These are phyloP conservation scores for Wickerhamomyces bovis DNA, from an alignment of 805 yeast species.

Conservation along the genomic window DNA sequence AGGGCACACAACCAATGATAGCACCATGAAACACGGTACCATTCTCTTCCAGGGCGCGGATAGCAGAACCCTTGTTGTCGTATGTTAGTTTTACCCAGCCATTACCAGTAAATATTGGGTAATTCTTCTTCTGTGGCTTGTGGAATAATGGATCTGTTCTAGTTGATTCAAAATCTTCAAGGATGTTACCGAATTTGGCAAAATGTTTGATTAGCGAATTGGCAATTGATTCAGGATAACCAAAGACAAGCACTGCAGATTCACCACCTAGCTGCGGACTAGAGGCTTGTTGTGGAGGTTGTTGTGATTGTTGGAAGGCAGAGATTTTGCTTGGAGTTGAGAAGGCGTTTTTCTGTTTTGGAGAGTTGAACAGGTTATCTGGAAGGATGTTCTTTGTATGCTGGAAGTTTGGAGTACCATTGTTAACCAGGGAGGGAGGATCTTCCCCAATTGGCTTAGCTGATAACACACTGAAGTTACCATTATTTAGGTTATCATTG, in stretches of 20 bases:
- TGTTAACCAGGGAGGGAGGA: background rate
- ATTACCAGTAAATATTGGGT: conserved; percentile 77
- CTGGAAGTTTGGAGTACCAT: conserved; percentile 1
- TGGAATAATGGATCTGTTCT: conserved; percentile 23
- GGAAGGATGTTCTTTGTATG: conserved; percentile 7
- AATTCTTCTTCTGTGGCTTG: conserved; percentile 24
- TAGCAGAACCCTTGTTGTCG: conserved; percentile 66
- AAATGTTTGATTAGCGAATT: conserved; percentile 65
- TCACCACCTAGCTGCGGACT: conserved; percentile 26
- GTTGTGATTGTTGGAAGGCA: background rate
- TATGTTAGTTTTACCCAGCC: conserved; percentile 92
- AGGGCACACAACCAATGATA: conserved; percentile 64
- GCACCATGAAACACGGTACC: conserved; percentile 66
- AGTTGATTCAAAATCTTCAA: conserved; percentile 62
- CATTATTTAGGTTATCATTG: conserved; percentile 8
- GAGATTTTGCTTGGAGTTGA: conserved; percentile 15
- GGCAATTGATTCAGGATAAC: conserved; percentile 77
- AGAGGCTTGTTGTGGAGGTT: background rate
- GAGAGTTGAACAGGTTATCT: conserved; percentile 8
- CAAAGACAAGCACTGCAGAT: conserved; percentile 76
- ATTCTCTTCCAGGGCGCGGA: conserved; percentile 80
- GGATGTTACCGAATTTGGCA: conserved; percentile 68
- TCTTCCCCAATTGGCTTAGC: background rate
- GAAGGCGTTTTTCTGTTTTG: conserved; percentile 9
- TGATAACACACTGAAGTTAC: conserved; percentile 4